phyloP scores from a whole-genome alignment of 176 grass and related monocot species.

The Juncus inflexus region DNA sequence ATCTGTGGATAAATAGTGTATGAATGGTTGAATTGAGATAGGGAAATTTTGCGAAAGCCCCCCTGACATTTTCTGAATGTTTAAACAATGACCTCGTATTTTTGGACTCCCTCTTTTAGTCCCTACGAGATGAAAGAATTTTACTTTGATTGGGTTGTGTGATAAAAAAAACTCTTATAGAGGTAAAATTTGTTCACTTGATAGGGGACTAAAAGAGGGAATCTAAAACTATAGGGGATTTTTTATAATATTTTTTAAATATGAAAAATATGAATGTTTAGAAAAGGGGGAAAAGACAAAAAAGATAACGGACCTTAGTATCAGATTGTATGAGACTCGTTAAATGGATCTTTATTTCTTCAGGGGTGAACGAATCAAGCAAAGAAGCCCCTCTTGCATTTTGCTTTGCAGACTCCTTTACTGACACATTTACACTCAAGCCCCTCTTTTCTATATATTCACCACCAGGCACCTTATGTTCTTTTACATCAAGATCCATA shows the following conservation, averaged over 20 bases:
- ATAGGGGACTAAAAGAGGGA: neutral
- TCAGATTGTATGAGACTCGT: conserved; percentile 54
- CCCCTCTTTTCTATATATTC: neutral
- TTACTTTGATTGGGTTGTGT: too few relatives aligned
- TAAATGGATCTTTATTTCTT: conserved; percentile 65
- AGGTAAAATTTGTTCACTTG: too few relatives aligned
- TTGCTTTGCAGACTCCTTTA: conserved; percentile 3
- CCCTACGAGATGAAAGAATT: too few relatives aligned
- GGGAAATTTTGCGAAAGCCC: too few relatives aligned
- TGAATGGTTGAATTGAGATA: too few relatives aligned
- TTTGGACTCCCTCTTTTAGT: too few relatives aligned
- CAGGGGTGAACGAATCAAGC: conserved; percentile 66
- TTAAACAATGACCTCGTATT: too few relatives aligned
- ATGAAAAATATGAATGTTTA: neutral
- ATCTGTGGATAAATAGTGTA: conserved; percentile 12
- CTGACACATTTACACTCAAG: conserved; percentile 1
- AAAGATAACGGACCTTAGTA: conserved; percentile 39
- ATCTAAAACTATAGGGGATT: conserved; percentile 1
- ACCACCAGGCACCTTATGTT: too few relatives aligned
- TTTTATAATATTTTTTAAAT: conserved; percentile 12
- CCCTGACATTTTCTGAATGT: too few relatives aligned
- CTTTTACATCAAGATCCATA: too few relatives aligned
- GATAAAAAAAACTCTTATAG: too few relatives aligned
- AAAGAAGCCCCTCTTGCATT: conserved; percentile 45
- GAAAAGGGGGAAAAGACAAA: neutral